phyloP scores from a whole-genome alignment of 495 filamentous ascomycete genomes.

The Astrothelium subdiscretum region DNA sequence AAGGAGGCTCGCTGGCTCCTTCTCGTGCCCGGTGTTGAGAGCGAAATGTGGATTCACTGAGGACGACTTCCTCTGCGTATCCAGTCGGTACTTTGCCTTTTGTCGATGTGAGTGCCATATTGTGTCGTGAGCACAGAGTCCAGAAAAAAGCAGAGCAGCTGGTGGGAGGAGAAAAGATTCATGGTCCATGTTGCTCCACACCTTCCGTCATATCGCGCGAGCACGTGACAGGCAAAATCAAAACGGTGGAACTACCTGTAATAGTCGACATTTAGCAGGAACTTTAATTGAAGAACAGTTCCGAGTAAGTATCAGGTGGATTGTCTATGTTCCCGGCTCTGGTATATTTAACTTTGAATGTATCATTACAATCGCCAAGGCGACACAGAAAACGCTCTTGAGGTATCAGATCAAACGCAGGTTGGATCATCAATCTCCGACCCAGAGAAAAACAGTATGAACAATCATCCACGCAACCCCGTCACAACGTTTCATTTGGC shows the following conservation, averaged over 20 bases:
- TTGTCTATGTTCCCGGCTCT: not conserved
- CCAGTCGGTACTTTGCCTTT: slow-evolving; percentile 89
- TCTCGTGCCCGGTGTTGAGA: slow-evolving; percentile 35
- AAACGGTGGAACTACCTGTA: not conserved
- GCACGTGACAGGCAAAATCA: not conserved
- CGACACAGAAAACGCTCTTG: not conserved
- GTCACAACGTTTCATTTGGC: not conserved
- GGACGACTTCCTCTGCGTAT: slow-evolving; percentile 71
- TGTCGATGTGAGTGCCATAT: slow-evolving; percentile 43
- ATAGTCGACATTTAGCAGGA: not conserved
- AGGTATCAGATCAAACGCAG: not conserved
- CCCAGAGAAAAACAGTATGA: not conserved
- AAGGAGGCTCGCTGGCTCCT: slow-evolving; percentile 56
- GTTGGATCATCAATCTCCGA: not conserved
- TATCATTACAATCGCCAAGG: not conserved
- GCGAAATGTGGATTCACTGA: slow-evolving; percentile 81
- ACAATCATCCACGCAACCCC: not conserved
- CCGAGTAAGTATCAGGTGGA: not conserved
- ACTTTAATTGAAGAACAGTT: no score
- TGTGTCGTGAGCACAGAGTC: not conserved
- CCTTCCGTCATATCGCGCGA: no score
- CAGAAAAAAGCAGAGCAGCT: not conserved
- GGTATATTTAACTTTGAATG: not conserved
- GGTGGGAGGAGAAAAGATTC: not conserved
- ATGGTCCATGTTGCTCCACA: no score